Percentiles rank a stretch among this genome's conserved stretches.
Evolutionary conservation across 768 basidiomycete genomes (phyloP).

Genomic region (Lepiota brunneoincarnata): DNA sequence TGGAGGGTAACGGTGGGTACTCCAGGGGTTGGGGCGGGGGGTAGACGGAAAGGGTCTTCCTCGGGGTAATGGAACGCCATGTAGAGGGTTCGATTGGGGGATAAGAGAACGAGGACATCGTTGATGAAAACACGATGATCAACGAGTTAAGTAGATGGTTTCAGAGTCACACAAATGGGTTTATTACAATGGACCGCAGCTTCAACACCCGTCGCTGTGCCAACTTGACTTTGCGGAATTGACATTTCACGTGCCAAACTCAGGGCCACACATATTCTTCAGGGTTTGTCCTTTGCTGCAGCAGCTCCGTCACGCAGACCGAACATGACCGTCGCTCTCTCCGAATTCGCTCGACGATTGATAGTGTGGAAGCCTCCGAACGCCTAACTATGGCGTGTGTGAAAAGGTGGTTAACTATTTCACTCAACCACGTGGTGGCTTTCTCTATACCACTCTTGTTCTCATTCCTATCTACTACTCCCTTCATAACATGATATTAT

Average conservation of each 20-base stretch:
- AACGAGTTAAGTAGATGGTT: neutral
- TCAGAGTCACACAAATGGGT: too few species aligned
- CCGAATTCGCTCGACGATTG: neutral
- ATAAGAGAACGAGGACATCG: conserved; percentile 9
- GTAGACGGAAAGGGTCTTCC: conserved; percentile 30
- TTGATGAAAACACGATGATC: neutral
- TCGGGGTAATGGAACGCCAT: conserved; percentile 14
- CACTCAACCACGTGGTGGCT: conserved; percentile 4
- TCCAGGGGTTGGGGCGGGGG: conserved; percentile 34
- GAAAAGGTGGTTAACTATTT: neutral
- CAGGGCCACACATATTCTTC: too few species aligned
- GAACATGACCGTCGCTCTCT: too few species aligned
- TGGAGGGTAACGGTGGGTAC: conserved; percentile 37
- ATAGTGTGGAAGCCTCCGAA: neutral
- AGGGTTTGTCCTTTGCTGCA: too few species aligned
- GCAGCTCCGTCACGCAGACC: too few species aligned
- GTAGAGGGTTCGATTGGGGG: conserved; percentile 11
- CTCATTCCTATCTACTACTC: neutral
- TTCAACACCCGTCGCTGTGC: too few species aligned
- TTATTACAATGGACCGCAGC: too few species aligned
- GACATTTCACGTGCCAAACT: too few species aligned
- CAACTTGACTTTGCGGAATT: too few species aligned
- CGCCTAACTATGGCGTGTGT: neutral
- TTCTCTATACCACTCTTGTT: neutral
- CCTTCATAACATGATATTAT: conserved; percentile 4